Percentiles rank a stretch among this genome's conserved stretches.
These are phyloP conservation scores for Exophiala sp. DNA, from an alignment of 2,329 filamentous ascomycete species.

Conservation along the genomic window DNA sequence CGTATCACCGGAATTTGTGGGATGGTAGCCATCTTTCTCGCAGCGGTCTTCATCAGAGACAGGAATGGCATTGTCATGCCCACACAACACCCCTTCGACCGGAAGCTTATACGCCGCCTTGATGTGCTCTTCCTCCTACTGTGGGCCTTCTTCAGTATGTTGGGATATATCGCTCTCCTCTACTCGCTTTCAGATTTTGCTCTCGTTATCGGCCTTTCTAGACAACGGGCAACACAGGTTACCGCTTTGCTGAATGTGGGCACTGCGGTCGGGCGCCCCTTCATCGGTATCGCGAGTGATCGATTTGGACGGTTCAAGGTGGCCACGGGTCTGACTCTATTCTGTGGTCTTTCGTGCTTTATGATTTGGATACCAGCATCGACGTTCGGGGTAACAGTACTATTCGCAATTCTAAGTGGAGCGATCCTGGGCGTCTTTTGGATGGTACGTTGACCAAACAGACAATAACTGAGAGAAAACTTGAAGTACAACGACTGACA, in stretches of 20 bases:
- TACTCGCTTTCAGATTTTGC: conserved; percentile 49
- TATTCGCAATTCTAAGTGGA: conserved; percentile 45
- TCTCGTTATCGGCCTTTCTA: conserved; percentile 39
- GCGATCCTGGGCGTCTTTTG: conserved; percentile 49
- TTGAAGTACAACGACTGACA: neutral
- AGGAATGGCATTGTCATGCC: conserved; percentile 27
- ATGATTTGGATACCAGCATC: conserved; percentile 46
- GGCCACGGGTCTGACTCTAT: conserved; percentile 39
- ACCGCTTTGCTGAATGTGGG: conserved; percentile 48
- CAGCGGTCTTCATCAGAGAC: conserved; percentile 29
- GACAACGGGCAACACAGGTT: conserved; percentile 38
- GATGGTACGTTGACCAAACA: conserved; percentile 28
- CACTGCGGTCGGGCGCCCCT: conserved; percentile 45
- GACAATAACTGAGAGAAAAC: neutral
- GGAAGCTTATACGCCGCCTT: conserved; percentile 13
- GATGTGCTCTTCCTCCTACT: conserved; percentile 26
- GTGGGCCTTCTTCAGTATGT: conserved; percentile 45
- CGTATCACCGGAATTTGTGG: conserved; percentile 28
- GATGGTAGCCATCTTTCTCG: conserved; percentile 24
- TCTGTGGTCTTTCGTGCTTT: conserved; percentile 38
- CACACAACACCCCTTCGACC: conserved; percentile 25
- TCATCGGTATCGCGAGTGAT: conserved; percentile 46
- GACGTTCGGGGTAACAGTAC: conserved; percentile 39
- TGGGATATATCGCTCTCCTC: conserved; percentile 48
- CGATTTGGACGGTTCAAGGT: conserved; percentile 41